Evolutionary conservation across 129 eudicot species (phyloP).

Genomic region (Flaveria sonorensis): DNA sequence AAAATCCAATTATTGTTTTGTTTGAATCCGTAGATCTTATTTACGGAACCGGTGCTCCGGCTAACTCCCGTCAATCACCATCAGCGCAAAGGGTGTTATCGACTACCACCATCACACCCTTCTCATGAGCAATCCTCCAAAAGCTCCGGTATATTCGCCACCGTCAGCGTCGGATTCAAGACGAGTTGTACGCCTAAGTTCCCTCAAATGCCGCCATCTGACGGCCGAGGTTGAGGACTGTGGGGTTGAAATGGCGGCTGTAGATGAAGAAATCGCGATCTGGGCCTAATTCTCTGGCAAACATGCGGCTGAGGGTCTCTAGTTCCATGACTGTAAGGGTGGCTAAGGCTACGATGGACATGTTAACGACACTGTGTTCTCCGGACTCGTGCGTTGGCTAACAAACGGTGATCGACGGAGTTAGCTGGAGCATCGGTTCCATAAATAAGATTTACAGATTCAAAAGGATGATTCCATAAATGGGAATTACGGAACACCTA

Average conservation of each 20-base stretch:
- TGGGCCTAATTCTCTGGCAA: slow-evolving; percentile 63
- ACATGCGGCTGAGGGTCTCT: too few relatives aligned
- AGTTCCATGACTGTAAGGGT: slow-evolving; percentile 82
- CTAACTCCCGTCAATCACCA: slow-evolving; percentile 16
- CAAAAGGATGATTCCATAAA: too few relatives aligned
- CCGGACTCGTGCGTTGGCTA: slow-evolving; percentile 70
- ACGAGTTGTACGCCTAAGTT: slow-evolving; percentile 70
- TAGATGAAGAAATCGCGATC: too few relatives aligned
- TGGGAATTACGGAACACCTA: too few relatives aligned
- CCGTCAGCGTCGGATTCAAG: slow-evolving; percentile 68
- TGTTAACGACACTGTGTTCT: slow-evolving; percentile 77
- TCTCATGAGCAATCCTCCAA: slow-evolving; percentile 54
- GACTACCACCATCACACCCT: slow-evolving; percentile 56
- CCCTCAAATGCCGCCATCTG: slow-evolving; percentile 80
- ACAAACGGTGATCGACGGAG: slow-evolving; percentile 1
- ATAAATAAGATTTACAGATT: too few relatives aligned
- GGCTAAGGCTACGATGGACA: slow-evolving; percentile 76
- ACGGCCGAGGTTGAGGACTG: slow-evolving; percentile 65
- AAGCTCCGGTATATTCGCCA: slow-evolving; percentile 60
- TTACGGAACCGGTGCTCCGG: too few relatives aligned
- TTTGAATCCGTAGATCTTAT: too few relatives aligned
- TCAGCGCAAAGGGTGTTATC: slow-evolving; percentile 66
- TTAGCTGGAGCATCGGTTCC: too few relatives aligned
- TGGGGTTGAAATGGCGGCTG: slow-evolving; percentile 71
- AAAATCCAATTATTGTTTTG: too few relatives aligned